Evolutionary conservation across 345 rosid species (phyloP), one percentile per base, ranked within the genome.

Genomic region (Toxicodendron radicans): DNA sequence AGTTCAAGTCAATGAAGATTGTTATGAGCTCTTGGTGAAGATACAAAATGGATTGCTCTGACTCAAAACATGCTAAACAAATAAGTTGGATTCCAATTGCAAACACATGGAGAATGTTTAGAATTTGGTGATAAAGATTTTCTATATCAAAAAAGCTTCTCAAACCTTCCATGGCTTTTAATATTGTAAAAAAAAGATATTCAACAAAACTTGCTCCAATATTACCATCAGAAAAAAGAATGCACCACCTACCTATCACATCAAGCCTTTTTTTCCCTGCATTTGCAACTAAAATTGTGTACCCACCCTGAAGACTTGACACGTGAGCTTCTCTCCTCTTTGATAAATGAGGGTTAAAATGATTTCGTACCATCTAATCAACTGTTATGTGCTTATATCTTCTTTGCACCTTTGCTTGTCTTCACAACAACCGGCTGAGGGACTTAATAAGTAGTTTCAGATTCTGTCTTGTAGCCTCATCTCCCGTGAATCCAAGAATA

Each of bases 401-500:
- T 59, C n/a, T 11, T 48, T 61, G 48, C 68, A 27, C 8, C 14
- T 6, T 10, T 51, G 66, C 43, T 57, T 58, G 72, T 73, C 79
- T 80, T 90, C 83, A 92, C 75, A 96, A 63, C 64, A 96, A 72
- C 87, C 99, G 88, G 84, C 99, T 93, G 16, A 96, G 97, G 70
- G 99, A 93, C 86, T 88, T 96, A 66, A 96, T 96, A 60, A 96
- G 98, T 54, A 80, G 85, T 81, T 93, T 96, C 78, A 96, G 84
- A 81, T 89, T 96, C 81, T 76, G 80, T 79, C 97, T 92, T 5
- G 97, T 93, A 64, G 91, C 85, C 74, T 96, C 98, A 52, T 96
- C 98, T 12, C 99, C 98, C n/a, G 98, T 96, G 89, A 93, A 93
- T 69, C 98, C 99, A 80, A 96, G 81, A 45, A 96, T 79, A 81